Conservation (phyloP, 225 moss, liverwort and hornwort genomes). For the Thuidium tamariscinum region DNA sequence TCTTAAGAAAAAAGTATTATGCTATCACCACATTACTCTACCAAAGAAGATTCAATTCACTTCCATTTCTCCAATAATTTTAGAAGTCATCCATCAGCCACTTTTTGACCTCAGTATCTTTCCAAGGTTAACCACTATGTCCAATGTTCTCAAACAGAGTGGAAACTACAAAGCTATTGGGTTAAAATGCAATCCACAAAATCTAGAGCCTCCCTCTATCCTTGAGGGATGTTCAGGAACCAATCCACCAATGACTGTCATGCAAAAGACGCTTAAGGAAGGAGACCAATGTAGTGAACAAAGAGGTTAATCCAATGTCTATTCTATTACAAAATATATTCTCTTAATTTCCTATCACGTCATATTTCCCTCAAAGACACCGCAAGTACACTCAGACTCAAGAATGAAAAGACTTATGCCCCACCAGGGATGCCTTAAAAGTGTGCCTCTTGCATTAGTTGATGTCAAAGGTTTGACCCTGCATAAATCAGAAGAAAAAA, state of each 20-base stretch:
- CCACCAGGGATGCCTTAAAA: neutral
- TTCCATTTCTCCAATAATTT: neutral
- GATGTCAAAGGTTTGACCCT: conserved; percentile 27
- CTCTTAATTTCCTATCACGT: neutral
- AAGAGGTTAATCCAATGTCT: neutral
- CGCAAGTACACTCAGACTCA: neutral
- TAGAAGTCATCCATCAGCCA: too few relatives aligned
- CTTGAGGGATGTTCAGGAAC: neutral
- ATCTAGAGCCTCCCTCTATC: neutral
- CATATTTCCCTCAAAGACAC: neutral
- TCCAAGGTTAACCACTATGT: neutral
- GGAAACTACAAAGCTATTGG: neutral
- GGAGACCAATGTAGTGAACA: neutral
- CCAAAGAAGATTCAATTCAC: neutral
- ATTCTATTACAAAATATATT: neutral
- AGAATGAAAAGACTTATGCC: neutral
- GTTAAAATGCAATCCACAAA: neutral
- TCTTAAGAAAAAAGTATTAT: too few relatives aligned
- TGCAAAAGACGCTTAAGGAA: neutral
- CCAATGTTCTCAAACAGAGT: neutral
- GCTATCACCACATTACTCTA: neutral
- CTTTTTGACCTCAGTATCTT: neutral
- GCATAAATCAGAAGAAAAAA: conserved; percentile 25
- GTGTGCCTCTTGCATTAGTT: conserved; percentile 22
- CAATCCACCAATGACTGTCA: neutral